Evolutionary conservation across 2,329 filamentous ascomycete species (phyloP).

Genomic region (Ploettnerulaceae sp.): DNA sequence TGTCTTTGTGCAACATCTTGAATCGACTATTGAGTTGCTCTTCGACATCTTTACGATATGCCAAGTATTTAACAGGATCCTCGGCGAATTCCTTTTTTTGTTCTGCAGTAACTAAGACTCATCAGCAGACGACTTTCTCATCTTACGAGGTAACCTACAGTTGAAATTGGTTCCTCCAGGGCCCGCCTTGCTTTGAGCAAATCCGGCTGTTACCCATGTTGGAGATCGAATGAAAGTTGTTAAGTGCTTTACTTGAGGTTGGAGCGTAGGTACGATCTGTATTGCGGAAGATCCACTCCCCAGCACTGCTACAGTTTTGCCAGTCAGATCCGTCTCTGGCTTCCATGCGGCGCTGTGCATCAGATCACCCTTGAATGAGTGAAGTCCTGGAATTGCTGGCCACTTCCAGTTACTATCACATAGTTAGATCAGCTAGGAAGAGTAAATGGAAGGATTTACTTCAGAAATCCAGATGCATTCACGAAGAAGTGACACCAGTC

Average conservation of each 20-base stretch:
- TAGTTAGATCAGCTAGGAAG: conserved; percentile 39
- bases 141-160: no score
- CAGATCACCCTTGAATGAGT: conserved; percentile 43
- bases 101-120: no score
- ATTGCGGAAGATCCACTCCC: conserved; percentile 50
- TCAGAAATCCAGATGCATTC: conserved; percentile 34
- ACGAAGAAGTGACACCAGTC: conserved; percentile 47
- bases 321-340: conserved; percentile 42
- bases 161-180: no score
- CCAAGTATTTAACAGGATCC: no score
- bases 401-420: conserved; percentile 41
- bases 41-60: no score
- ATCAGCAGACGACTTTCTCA: no score
- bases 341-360: conserved; percentile 58
- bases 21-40: no score
- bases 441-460: conserved; percentile 23
- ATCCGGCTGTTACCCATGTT: conserved; percentile 51
- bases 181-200: no score
- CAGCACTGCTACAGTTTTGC: conserved; percentile 46
- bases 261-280: conserved; percentile 47
- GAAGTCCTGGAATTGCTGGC: conserved; percentile 55
- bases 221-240: conserved; percentile 39
- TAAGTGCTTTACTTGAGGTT: conserved; percentile 34
- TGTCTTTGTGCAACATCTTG: no score
- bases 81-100: no score